Evolutionary conservation across 225 moss, liverwort and hornwort genomes (phyloP), one percentile per base, ranked within the genome.

Genomic region (Bryum argenteum): DNA sequence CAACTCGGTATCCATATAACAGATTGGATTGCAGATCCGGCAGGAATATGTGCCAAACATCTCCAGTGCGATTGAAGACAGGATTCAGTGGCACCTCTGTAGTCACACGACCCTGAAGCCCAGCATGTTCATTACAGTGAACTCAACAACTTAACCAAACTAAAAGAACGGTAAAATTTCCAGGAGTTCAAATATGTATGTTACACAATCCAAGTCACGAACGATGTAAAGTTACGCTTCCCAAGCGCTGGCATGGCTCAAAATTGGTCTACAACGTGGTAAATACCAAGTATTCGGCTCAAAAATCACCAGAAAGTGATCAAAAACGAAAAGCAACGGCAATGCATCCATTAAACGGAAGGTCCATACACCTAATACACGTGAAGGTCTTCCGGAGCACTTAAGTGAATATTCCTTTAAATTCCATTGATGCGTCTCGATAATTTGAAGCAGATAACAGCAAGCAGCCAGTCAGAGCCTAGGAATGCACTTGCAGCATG

Each of bases 1-100:
- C 72, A 28, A 94, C 91, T 63, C 94, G 88, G 55, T 91, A 94
- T 20, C 94, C 94, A 71, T 94, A 94, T 16, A 94, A 69, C 51
- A 94, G 67, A 54, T 91, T 94, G 54, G 89, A 76, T 20, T 78
- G 72, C 52, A 89, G 65, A 67, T 81, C 79, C 56, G 91, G 94
- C 62, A 94, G 78, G 70, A 91, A 91, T 68, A 91, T 80, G 71
- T 94, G 94, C 94, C 94, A 94, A 54, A 94, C 83, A 69, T 91
- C 85, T 76, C 94, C 94, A 48, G 91, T 94, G 68, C 84, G 88
- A 71, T 94, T 91, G 44, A 91, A 82, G 53, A 79, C 69, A 44
- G 91, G 86, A 71, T 91, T 73, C 55, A 94, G 75, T 38, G 71
- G 75, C 71, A 94, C 82, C 75, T 91, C 94, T 69, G 79, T 72